Evolutionary conservation across 2,329 filamentous ascomycete species (phyloP), one percentile per base, ranked within the genome.

Genomic region (Chaetomiaceae sp.): DNA sequence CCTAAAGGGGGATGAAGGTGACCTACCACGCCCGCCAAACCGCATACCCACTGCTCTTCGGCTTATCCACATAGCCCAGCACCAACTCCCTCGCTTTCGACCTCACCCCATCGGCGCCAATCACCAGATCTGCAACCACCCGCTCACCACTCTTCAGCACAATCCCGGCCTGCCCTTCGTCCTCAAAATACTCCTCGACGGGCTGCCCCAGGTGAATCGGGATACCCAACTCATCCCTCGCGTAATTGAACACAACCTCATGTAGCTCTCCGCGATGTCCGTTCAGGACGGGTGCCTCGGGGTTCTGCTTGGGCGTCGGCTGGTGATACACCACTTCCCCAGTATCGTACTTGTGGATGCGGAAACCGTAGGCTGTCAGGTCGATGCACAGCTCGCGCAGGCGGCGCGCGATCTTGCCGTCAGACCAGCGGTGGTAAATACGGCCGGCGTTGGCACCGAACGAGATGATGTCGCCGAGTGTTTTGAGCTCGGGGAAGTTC

Each of bases 241-340:
- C 80, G 58, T 83, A 78, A 32, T 80, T 75, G 54, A 81, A 82
- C 3, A 84, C 73, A 10, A 83, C 74, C 47, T 77, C 70, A 56
- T 84, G 81, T 50, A 84, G 69, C 65, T 84, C 81, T 14, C 81
- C 81, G 18, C 81, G 66, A 58, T 84, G 81, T 0, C 81, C 81
- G 46, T 84, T 83, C 61, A 83, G 78, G 9, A 78, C 74, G 0
- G 80, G 80, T 11, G 75, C 73, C 14, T 76, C 73, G 1, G 70
- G 69, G 29, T 74, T 65, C 30, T 66, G 67, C 1, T 69, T 62
- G 3, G 77, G 75, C 0, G 71, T 73, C 41, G 62, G 65, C 53
- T 85, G 81, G 53, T 81, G 80, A 51, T 78, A 75, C 20, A 84
- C 74, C 10, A 83, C 73, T 64, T 84, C 81, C 30, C 80, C 80